These are phyloP conservation scores for Actinomucor elegans DNA, from an alignment of 371 early-diverging fungal genomes.

Conservation along the genomic window DNA sequence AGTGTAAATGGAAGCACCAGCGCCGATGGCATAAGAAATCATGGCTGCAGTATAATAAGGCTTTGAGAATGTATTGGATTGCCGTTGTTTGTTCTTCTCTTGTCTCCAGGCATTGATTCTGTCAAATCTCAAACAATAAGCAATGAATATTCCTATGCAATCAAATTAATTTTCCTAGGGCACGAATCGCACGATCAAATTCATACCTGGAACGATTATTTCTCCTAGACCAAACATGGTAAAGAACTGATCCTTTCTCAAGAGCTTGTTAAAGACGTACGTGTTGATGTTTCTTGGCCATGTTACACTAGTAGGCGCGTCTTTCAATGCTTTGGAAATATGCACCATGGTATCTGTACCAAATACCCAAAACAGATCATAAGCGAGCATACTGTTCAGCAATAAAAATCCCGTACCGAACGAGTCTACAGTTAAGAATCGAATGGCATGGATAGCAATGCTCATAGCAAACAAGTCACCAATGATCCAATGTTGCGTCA, in stretches of 20 bases:
- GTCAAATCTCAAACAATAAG: constrained; percentile 84
- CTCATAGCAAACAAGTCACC: constrained; percentile 19
- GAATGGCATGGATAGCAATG: constrained; percentile 12
- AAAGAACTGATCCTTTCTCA: constrained; percentile 51
- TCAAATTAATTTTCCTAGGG: background rate
- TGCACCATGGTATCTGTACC: constrained; percentile 94
- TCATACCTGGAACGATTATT: constrained; percentile 88
- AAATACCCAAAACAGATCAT: constrained; percentile 97
- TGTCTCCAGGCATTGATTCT: constrained; percentile 42
- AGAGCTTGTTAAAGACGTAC: constrained; percentile 35
- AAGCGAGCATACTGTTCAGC: constrained; percentile 84
- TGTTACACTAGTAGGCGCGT: constrained; percentile 89
- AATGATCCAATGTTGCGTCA: constrained; percentile 19
- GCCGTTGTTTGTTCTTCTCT: background rate
- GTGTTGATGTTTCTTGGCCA: constrained; percentile 71
- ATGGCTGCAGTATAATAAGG: constrained; percentile 83
- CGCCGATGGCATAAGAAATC: constrained; percentile 74
- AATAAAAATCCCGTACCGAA: constrained; percentile 90
- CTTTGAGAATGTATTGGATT: constrained; percentile 29
- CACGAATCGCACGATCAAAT: background rate
- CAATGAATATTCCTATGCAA: constrained; percentile 74
- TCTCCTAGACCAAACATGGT: constrained; percentile 95
- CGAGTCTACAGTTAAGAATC: constrained; percentile 14
- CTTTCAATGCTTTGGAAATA: constrained; percentile 82
- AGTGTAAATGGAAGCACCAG: constrained; percentile 81